Evolutionary conservation across 163 green algal genomes (phyloP).

Genomic region (Chlamydomonas reinhardtii): DNA sequence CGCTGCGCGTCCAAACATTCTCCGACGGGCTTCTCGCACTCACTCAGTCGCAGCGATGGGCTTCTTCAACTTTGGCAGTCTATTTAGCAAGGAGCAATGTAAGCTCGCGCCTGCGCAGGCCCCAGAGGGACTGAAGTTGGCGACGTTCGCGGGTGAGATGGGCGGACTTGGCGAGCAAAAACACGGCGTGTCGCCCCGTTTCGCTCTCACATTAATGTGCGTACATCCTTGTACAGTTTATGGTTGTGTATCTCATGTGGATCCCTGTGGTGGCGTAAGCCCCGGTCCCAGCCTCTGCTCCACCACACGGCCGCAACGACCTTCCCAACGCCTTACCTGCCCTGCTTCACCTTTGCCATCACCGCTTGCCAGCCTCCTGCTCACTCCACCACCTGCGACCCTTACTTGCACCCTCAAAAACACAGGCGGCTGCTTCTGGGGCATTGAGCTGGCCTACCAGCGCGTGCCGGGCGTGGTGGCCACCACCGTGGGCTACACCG

Average conservation of each 20-base stretch:
- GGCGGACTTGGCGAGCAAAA: no score
- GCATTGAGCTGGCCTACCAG: slow-evolving; percentile 85
- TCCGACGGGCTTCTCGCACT: no score
- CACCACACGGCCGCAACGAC: no score
- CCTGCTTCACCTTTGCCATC: no score
- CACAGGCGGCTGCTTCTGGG: slow-evolving; percentile 59
- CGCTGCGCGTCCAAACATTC: no score
- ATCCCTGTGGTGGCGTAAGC: no score
- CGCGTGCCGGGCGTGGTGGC: slow-evolving; percentile 83
- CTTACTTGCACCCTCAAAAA: neutral
- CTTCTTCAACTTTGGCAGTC: slow-evolving; percentile 2
- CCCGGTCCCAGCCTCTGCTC: no score
- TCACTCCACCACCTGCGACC: no score
- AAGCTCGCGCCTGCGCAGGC: slow-evolving; percentile 32
- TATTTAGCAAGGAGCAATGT: slow-evolving; percentile 9
- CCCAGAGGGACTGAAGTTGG: slow-evolving; percentile 15
- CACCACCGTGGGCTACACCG: slow-evolving; percentile 77
- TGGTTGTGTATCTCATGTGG: no score
- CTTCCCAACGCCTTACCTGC: no score
- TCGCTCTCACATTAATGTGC: neutral
- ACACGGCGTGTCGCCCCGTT: neutral
- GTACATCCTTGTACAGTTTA: no score
- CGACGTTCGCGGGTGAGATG: slow-evolving; percentile 41
- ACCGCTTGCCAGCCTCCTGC: no score
- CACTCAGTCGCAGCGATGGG: slow-evolving; percentile 4